These are phyloP conservation scores for Angophora floribunda DNA, from an alignment of 345 rosid species.

Conservation along the genomic window DNA sequence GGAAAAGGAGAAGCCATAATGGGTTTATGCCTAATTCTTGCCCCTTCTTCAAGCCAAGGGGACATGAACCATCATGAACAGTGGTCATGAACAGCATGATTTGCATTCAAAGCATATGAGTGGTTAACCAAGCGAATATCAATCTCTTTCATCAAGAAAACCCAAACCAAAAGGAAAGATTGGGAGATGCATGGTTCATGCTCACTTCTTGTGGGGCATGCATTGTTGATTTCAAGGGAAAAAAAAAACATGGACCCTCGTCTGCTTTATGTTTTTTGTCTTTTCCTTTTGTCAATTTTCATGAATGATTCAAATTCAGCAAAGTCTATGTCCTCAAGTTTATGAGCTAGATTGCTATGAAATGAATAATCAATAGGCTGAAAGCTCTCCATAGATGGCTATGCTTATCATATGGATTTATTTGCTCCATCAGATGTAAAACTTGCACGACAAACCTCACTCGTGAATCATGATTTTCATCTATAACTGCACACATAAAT, in stretches of 20 bases:
- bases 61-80: slow-evolving; percentile 7
- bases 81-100: background rate
- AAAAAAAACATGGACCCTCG: background rate
- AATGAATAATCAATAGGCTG: background rate
- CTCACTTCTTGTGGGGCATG: background rate
- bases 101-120: background rate
- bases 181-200: background rate
- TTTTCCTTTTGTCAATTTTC: background rate
- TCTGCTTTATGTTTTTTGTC: background rate
- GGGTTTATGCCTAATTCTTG: background rate
- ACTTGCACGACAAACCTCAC: slow-evolving; percentile 16
- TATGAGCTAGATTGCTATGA: background rate
- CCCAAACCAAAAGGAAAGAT: background rate
- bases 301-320: background rate
- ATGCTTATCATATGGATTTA: background rate
- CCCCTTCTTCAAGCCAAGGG: slow-evolving; percentile 13
- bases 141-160: background rate
- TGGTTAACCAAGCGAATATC: background rate
- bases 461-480: background rate
- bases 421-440: background rate
- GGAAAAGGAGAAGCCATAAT: background rate
- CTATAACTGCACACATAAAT: background rate
- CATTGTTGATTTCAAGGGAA: background rate
- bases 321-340: background rate
- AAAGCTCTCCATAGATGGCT: background rate